Base-by-base conservation (phyloP, 2,329 filamentous ascomycete species). In the Pseudogymnoascus sp. region DNA sequence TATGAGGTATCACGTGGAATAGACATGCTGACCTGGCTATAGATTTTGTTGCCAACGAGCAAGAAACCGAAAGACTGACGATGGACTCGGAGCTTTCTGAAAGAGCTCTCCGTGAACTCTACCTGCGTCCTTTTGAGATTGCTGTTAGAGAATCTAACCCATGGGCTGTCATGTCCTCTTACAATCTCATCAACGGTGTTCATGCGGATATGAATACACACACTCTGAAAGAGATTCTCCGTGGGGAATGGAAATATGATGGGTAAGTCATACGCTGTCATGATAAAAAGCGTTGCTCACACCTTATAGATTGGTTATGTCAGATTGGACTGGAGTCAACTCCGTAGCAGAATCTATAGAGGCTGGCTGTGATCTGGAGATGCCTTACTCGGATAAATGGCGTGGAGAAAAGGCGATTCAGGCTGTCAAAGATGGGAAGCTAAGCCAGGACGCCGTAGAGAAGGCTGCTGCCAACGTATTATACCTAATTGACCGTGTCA, bases 71-170 rank as follows among this genome's bases (percentile, higher is more conserved):
- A 68, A 80, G 86, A 59, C 77, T 86, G 65, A 86, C 81, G 0
- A 81, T 88, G 63, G 80, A 89, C 71, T 85, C 85, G 2, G 74
- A 84, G 28, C 78, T 90, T 54, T 79, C 82, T 28, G 86, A 90
- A 67, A 78, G 87, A 36, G 79, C 86, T 2, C 74, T 90, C 28
- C 79, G 87, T 28, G 87, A 90, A 69, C 76, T 90, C 0, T 90
- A 90, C 65, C 80, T 90, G n/a, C 83, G 85, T 50, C 87, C 87
- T 0, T 90, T 90, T 65, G 86, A 90, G 73, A 88, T 90, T 68
- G 86, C 86, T 0, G 77, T 90, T 38, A 78, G 86, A 47, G 85
- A 89, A 65, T 83, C 86, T 12, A 85, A 87, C 61, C 85, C 86
- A 2, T 87, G 85, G 85, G 85, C 85, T 4, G 72, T 88, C 47